These are phyloP conservation scores for Salmacisia buchloeana DNA, from an alignment of 1,284 basidiomycete genomes.

Conservation along the genomic window DNA sequence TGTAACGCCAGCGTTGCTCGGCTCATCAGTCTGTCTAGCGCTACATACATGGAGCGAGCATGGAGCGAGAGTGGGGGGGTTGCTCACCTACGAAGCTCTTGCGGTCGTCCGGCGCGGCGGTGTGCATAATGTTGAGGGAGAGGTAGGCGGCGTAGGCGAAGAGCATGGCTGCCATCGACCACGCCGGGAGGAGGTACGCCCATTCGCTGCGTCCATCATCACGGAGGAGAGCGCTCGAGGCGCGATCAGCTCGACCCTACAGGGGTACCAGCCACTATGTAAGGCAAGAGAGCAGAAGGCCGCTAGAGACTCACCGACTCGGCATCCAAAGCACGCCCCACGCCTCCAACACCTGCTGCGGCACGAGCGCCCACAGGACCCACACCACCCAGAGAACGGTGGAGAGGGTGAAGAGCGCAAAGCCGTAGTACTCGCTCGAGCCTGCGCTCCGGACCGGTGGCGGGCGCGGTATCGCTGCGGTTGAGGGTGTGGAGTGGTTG, in stretches of 20 bases:
- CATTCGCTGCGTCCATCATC: neutral
- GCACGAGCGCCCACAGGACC: conserved; percentile 5
- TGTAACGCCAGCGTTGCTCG: neutral
- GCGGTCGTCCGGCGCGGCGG: neutral
- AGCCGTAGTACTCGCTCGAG: conserved; percentile 11
- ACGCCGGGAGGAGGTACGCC: conserved; percentile 7
- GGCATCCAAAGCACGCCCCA: conserved; percentile 5
- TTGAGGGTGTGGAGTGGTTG: no score
- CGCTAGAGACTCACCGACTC: neutral
- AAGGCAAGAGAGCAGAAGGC: neutral
- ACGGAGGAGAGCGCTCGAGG: neutral
- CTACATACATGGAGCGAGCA: neutral
- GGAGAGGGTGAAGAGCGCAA: conserved; percentile 1
- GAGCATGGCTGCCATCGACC: neutral
- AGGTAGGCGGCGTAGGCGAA: neutral
- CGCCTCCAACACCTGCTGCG: neutral
- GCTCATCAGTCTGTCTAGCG: neutral
- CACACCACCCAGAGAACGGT: neutral
- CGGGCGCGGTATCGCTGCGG: no score
- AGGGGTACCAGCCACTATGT: neutral
- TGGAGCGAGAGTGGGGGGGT: neutral
- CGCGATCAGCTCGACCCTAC: no score
- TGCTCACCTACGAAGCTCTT: neutral
- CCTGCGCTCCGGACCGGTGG: neutral
- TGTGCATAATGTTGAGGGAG: conserved; percentile 4